Conservation (phyloP, 352 stramenopile species). For the Pythium folliculosum region DNA sequence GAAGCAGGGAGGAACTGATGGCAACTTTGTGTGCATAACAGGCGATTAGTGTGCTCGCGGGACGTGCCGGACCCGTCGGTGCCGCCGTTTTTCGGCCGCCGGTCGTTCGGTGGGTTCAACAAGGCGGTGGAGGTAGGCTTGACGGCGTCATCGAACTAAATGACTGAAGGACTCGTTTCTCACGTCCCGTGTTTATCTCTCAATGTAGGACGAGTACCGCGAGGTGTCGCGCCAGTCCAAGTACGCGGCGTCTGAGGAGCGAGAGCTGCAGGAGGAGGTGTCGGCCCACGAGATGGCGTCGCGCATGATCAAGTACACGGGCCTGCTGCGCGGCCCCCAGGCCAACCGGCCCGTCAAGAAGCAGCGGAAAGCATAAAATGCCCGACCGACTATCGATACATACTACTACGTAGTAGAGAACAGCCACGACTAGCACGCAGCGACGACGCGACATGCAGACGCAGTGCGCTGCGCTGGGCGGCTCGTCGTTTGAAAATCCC, state of each 20-base stretch:
- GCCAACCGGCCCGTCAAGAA: conserved; percentile 50
- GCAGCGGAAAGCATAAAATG: conserved; percentile 46
- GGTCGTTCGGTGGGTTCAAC: conserved; percentile 84
- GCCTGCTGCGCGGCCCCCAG: conserved; percentile 45
- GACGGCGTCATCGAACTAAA: too few species aligned
- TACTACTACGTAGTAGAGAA: too few species aligned
- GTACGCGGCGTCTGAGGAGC: conserved; percentile 66
- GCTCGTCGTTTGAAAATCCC: background rate
- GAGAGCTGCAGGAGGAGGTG: conserved; percentile 74
- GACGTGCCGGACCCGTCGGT: conserved; percentile 79
- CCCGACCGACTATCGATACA: too few species aligned
- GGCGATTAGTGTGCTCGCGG: conserved; percentile 45
- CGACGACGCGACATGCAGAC: background rate
- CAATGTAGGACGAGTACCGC: conserved; percentile 64
- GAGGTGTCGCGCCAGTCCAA: conserved; percentile 55
- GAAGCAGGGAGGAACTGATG: background rate
- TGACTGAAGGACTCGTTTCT: too few species aligned
- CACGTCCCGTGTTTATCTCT: background rate
- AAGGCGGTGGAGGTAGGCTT: conserved; percentile 59
- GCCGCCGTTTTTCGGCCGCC: conserved; percentile 68
- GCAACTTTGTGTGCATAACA: conserved; percentile 8
- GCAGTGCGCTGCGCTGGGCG: background rate
- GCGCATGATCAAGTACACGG: conserved; percentile 86
- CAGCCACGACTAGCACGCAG: too few species aligned
- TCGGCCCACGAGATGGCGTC: conserved; percentile 82